Evolutionary conservation across 371 early-diverging fungal species (phyloP).

Genomic region (Syncephalis fuscata): DNA sequence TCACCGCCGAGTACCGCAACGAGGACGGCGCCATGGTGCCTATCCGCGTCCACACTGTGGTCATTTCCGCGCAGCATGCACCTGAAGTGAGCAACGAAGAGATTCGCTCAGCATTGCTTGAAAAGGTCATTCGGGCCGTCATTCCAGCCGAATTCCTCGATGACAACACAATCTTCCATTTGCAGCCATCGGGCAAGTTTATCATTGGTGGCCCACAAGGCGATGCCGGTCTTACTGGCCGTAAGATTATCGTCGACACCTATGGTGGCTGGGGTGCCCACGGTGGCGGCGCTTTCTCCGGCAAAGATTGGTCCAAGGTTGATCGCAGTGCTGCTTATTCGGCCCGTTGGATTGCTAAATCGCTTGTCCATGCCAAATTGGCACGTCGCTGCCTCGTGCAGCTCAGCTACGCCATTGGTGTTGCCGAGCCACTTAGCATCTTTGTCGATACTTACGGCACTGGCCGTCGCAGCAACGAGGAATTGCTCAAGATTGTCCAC

Average conservation of each 20-base stretch:
- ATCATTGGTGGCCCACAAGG: constrained; percentile 99
- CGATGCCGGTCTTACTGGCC: constrained; percentile 99
- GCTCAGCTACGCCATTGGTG: constrained; percentile 99
- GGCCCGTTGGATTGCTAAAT: constrained; percentile 97
- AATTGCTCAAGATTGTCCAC: constrained; percentile 86
- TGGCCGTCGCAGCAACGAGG: constrained; percentile 68
- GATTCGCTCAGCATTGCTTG: constrained; percentile 76
- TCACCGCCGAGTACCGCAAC: constrained; percentile 97
- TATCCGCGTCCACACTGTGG: constrained; percentile 93
- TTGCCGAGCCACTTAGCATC: constrained; percentile 94
- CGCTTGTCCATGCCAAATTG: constrained; percentile 85
- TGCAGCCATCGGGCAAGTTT: constrained; percentile 98
- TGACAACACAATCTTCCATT: constrained; percentile 84
- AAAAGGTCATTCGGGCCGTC: constrained; percentile 88
- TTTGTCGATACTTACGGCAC: constrained; percentile 97
- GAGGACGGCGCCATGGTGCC: constrained; percentile 87
- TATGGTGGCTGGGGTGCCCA: constrained; percentile 97
- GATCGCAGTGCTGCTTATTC: constrained; percentile 99
- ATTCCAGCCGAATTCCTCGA: constrained; percentile 85
- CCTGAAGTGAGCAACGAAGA: constrained; percentile 70
- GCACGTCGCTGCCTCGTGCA: constrained; percentile 94
- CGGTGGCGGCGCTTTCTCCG: constrained; percentile 99
- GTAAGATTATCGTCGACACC: constrained; percentile 98
- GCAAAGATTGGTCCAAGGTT: constrained; percentile 99
- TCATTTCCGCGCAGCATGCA: constrained; percentile 97